A percentile compares a stretch with the other conserved stretches of the same genome.
These are phyloP conservation scores for Physaria fendleri DNA, from an alignment of 345 rosid species.

Conservation along the genomic window DNA sequence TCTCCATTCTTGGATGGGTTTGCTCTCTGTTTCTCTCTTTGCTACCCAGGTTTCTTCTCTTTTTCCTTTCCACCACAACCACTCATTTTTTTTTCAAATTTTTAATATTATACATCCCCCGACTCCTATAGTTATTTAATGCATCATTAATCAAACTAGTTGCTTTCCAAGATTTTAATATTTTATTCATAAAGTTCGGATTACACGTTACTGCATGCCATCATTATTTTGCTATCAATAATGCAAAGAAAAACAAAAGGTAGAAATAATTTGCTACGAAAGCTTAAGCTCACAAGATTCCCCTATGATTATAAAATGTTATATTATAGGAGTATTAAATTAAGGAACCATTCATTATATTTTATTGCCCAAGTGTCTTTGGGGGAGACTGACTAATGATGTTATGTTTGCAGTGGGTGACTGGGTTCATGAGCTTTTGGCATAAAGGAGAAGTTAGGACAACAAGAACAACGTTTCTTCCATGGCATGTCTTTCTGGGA, in stretches of 20 bases:
- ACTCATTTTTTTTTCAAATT: not conserved
- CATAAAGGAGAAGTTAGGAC: constrained; percentile 62
- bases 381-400: too few relatives aligned
- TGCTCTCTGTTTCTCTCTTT: constrained; percentile 72
- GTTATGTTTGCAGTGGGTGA: constrained; percentile 60
- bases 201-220: constrained; percentile 8
- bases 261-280: not conserved
- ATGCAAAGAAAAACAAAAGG: constrained; percentile 1
- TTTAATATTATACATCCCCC: not conserved
- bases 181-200: not conserved
- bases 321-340: too few relatives aligned
- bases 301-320: not conserved
- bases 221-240: constrained; percentile 9
- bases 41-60: constrained; percentile 66
- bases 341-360: constrained; percentile 1
- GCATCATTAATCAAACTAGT: not conserved
- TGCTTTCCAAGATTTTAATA: not conserved
- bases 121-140: not conserved
- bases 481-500: constrained; percentile 91
- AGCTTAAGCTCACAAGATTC: constrained; percentile 20
- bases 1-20: constrained; percentile 98
- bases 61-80: constrained; percentile 10
- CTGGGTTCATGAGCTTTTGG: constrained; percentile 87
- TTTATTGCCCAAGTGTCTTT: not conserved
- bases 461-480: constrained; percentile 53